Conservation (phyloP, 129 eudicot species). For the Helianthus tuberosus region DNA sequence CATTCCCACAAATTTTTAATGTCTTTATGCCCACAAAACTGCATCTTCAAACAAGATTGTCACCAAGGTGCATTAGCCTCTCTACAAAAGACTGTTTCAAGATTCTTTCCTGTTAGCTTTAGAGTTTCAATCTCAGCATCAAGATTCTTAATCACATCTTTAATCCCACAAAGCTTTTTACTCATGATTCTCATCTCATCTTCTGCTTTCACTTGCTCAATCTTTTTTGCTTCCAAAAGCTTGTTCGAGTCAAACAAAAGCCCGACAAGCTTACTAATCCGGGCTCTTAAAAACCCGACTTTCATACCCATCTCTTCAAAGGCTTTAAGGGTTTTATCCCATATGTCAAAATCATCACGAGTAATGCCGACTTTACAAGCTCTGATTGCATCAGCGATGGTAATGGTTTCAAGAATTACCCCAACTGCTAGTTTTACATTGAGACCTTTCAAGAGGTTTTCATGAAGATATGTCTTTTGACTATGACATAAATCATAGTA, state of each 20-base stretch:
- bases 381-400: slow-evolving; percentile 69
- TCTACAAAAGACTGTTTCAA: slow-evolving; percentile 37
- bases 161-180: slow-evolving; percentile 34
- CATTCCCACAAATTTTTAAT: not conserved
- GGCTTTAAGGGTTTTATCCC: slow-evolving; percentile 65
- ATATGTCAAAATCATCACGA: slow-evolving; percentile 44
- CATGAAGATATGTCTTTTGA: slow-evolving; percentile 65
- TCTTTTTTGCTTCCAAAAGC: slow-evolving; percentile 35
- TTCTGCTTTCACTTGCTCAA: slow-evolving; percentile 43
- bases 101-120: slow-evolving; percentile 35
- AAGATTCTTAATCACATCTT: slow-evolving; percentile 35
- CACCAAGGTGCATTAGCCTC: slow-evolving; percentile 71
- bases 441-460: slow-evolving; percentile 49
- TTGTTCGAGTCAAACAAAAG: slow-evolving; percentile 38
- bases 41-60: not conserved
- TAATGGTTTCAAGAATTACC: slow-evolving; percentile 59
- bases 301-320: slow-evolving; percentile 76
- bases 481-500: slow-evolving; percentile 73
- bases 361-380: slow-evolving; percentile 38
- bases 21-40: not conserved
- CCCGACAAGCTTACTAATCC: slow-evolving; percentile 44
- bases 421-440: slow-evolving; percentile 64
- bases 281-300: slow-evolving; percentile 56
- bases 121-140: slow-evolving; percentile 52
- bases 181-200: slow-evolving; percentile 44